Evolutionary conservation across 2,329 filamentous ascomycete genomes (phyloP).

Genomic region (Fusarium sp.): DNA sequence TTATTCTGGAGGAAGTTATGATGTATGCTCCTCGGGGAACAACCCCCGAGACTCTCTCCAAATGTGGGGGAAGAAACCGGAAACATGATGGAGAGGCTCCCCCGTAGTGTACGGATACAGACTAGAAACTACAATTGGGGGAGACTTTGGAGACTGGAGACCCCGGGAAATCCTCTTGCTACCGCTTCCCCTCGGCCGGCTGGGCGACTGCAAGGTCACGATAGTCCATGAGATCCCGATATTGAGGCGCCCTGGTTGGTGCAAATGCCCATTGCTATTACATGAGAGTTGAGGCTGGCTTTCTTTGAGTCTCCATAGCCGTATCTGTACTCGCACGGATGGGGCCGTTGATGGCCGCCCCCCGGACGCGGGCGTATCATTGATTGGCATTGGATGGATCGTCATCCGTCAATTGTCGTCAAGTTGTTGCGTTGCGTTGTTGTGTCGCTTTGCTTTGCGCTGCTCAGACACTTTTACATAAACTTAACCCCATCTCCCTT

Average conservation of each 20-base stretch:
- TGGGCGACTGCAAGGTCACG: slow-evolving; percentile 34
- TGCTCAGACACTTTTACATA: slow-evolving; percentile 21
- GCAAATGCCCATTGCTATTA: slow-evolving; percentile 20
- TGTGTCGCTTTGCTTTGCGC: slow-evolving; percentile 1
- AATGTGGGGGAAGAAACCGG: slow-evolving; percentile 47
- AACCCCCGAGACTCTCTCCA: slow-evolving; percentile 29
- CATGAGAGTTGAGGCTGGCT: slow-evolving; percentile 22
- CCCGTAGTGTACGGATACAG: slow-evolving; percentile 25
- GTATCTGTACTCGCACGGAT: slow-evolving; percentile 11
- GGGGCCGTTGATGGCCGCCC: slow-evolving; percentile 37
- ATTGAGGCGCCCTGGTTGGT: slow-evolving; percentile 33
- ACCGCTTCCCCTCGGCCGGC: slow-evolving; percentile 48
- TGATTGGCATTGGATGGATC: slow-evolving; percentile 40
- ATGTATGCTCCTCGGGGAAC: slow-evolving; percentile 25
- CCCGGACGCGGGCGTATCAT: slow-evolving; percentile 38
- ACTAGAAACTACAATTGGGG: slow-evolving; percentile 11
- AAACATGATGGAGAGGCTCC: slow-evolving; percentile 32
- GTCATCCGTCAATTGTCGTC: slow-evolving; percentile 34
- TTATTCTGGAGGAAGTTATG: background rate
- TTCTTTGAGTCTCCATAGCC: slow-evolving; percentile 25
- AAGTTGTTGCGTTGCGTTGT: slow-evolving; percentile 21
- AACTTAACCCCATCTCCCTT: slow-evolving; percentile 34
- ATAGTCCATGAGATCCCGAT: slow-evolving; percentile 42
- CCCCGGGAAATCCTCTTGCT: slow-evolving; percentile 54
- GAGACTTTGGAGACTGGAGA: slow-evolving; percentile 30